These are phyloP conservation scores for Pyrrhoderma noxium DNA, from an alignment of 1,284 basidiomycete genomes.

Conservation along the genomic window DNA sequence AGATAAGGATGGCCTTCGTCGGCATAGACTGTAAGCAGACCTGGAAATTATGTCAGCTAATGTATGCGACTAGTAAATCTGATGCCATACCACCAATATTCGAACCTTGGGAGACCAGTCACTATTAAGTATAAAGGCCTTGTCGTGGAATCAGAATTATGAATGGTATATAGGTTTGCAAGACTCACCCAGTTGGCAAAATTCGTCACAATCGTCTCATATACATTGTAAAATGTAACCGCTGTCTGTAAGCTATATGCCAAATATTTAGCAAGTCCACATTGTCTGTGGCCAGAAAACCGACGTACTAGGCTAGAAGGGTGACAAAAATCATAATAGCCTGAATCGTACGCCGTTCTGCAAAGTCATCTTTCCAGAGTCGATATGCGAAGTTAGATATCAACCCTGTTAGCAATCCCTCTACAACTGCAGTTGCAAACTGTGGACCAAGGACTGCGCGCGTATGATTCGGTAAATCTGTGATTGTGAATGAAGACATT, in stretches of 20 bases:
- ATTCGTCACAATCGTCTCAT: not conserved
- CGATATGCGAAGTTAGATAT: constrained; percentile 10
- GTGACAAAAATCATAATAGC: not conserved
- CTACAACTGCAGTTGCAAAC: not conserved
- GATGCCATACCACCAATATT: not conserved
- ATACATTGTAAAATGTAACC: not conserved
- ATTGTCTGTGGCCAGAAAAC: not conserved
- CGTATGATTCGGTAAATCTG: too few relatives aligned
- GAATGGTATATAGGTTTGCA: not conserved
- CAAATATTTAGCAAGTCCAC: not conserved
- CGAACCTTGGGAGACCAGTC: constrained; percentile 1
- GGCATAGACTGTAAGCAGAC: too few relatives aligned
- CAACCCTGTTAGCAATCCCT: constrained; percentile 7
- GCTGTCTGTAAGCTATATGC: constrained; percentile 3
- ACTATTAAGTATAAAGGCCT: not conserved
- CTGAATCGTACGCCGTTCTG: not conserved
- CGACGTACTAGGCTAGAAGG: not conserved
- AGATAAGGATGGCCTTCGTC: too few relatives aligned
- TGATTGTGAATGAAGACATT: too few relatives aligned
- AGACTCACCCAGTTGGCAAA: constrained; percentile 10
- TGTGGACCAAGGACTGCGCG: constrained; percentile 1
- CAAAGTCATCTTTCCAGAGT: constrained; percentile 10
- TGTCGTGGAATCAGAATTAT: not conserved
- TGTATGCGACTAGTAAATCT: not conserved
- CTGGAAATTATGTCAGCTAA: not conserved